Conservation (phyloP, 176 grass and related monocot genomes). For the Elymus sibiricus region DNA sequence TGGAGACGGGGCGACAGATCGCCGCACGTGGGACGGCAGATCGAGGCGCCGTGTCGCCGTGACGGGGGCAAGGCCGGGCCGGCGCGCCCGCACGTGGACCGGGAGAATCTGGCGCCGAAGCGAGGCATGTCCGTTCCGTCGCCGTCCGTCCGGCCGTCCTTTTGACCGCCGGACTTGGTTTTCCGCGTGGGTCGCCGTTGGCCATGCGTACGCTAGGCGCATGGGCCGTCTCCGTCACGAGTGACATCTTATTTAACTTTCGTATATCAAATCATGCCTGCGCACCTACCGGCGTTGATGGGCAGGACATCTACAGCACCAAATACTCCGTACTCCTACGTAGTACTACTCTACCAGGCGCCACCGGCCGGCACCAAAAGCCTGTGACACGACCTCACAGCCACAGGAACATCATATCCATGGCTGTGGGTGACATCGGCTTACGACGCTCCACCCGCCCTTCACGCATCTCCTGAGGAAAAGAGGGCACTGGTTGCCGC, state of each 20-base stretch:
- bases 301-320: too few relatives aligned
- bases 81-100: constrained; percentile 31
- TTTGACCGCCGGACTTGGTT: background rate
- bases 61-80: constrained; percentile 29
- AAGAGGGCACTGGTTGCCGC: background rate
- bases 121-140: background rate
- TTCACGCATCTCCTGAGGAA: background rate
- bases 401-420: too few relatives aligned
- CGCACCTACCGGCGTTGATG: too few relatives aligned
- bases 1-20: too few relatives aligned
- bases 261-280: too few relatives aligned
- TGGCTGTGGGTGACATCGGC: background rate
- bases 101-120: background rate
- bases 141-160: background rate
- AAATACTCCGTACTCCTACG: too few relatives aligned
- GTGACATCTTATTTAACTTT: too few relatives aligned
- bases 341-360: too few relatives aligned
- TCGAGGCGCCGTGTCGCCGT: constrained; percentile 29
- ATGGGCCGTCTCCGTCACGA: background rate
- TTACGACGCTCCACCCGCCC: background rate
- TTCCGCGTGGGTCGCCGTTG: background rate
- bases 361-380: background rate
- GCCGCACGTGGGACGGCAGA: constrained; percentile 14
- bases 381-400: background rate
- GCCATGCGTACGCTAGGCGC: background rate